Percentiles rank a stretch among this genome's conserved stretches.
Evolutionary conservation across 2,329 filamentous ascomycete genomes (phyloP).

Genomic region (Penicillium brevicompactum): DNA sequence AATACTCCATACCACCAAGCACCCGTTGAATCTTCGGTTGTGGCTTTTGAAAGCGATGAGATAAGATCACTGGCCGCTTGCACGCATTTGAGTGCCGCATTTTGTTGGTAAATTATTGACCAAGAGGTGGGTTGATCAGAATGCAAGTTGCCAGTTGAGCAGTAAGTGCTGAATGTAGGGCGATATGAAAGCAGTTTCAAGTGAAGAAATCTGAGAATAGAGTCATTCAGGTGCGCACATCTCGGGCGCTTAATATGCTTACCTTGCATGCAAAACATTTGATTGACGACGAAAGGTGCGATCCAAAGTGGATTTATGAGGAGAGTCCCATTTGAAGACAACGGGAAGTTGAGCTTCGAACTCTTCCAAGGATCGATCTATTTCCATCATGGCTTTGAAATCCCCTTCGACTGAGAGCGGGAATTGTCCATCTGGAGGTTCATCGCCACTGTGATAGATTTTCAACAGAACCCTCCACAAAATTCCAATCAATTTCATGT

Average conservation of each 20-base stretch:
- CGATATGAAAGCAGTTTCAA: conserved; percentile 10
- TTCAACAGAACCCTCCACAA: background rate
- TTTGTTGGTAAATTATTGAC: conserved; percentile 1
- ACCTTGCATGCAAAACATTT: background rate
- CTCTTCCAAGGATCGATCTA: background rate
- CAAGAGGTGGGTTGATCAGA: background rate
- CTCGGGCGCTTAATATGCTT: background rate
- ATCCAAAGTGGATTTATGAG: background rate
- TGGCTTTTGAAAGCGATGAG: conserved; percentile 1
- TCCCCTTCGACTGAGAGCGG: background rate
- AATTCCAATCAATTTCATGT: background rate
- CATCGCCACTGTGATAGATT: background rate
- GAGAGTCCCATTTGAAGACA: background rate
- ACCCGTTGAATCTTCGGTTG: conserved; percentile 6
- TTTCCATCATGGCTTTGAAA: background rate
- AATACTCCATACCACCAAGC: conserved; percentile 14
- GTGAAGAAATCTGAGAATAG: background rate
- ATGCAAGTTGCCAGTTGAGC: background rate
- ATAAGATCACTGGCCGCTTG: conserved; percentile 7
- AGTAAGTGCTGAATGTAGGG: conserved; percentile 8
- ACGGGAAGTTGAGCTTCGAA: background rate
- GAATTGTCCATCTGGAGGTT: background rate
- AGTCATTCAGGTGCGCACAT: background rate
- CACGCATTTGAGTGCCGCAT: conserved; percentile 2
- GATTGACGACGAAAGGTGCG: background rate